Conservation (phyloP, 179 eudicot species). For the Patellifolia procumbens region DNA sequence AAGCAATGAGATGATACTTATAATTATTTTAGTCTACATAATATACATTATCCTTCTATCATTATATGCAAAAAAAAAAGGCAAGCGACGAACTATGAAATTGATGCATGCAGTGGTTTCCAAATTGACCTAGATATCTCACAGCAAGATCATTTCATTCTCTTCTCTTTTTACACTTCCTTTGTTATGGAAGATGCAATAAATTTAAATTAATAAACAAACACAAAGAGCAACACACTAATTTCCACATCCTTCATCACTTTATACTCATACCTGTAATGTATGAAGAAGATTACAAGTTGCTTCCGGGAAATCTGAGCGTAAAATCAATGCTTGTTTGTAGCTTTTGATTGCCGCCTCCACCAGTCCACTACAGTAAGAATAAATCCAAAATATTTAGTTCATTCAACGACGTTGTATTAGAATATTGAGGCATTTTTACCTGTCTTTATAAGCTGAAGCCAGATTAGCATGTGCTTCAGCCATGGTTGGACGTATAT, state of each 20-base stretch:
- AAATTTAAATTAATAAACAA: too few relatives aligned
- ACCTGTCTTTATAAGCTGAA: constrained; percentile 97
- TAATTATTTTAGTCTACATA: too few relatives aligned
- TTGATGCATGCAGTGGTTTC: not conserved
- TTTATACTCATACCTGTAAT: constrained; percentile 61
- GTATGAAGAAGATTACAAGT: constrained; percentile 95
- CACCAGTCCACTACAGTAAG: constrained; percentile 64
- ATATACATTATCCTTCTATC: not conserved
- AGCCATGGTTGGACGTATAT: constrained; percentile 84
- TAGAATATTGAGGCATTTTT: not conserved
- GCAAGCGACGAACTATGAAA: not conserved
- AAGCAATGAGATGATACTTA: too few relatives aligned
- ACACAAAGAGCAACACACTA: too few relatives aligned
- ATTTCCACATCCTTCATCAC: not conserved
- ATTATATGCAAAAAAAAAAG: too few relatives aligned
- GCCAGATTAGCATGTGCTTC: constrained; percentile 98
- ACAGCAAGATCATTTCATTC: not conserved
- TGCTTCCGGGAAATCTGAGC: constrained; percentile 91
- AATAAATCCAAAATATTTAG: constrained; percentile 9
- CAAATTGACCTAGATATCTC: not conserved
- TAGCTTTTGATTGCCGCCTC: constrained; percentile 90
- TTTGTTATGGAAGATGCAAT: not conserved
- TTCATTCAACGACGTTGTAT: not conserved
- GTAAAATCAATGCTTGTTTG: constrained; percentile 69
- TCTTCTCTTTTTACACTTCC: not conserved